phyloP scores from a whole-genome alignment of 2,329 filamentous ascomycete species.

The Cladobotryum protrusum region DNA sequence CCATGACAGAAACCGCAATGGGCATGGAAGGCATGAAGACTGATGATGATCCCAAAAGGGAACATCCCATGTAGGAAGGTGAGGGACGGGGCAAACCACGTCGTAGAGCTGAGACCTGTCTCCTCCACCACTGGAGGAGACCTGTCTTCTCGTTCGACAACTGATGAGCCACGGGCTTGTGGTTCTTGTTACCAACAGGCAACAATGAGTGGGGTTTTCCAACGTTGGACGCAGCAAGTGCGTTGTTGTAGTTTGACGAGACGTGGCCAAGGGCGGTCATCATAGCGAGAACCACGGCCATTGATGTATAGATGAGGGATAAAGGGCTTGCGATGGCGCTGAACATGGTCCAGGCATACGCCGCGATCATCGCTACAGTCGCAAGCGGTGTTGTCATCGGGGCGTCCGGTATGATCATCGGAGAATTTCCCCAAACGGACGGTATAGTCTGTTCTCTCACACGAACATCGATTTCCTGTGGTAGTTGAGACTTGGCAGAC shows the following conservation, averaged over 20 bases:
- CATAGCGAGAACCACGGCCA: not conserved
- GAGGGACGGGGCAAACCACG: constrained; percentile 1
- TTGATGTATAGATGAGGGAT: not conserved
- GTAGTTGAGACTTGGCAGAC: no score
- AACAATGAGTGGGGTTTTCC: no score
- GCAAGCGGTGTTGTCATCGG: not conserved
- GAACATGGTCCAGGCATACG: not conserved
- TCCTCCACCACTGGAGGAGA: not conserved
- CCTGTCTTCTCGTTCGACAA: not conserved
- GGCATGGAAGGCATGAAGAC: no score
- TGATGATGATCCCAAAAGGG: no score
- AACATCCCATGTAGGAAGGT: not conserved
- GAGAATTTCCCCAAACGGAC: no score
- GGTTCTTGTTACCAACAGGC: not conserved
- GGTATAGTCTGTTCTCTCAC: no score
- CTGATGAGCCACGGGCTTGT: not conserved
- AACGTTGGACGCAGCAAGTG: not conserved
- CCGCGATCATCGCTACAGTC: not conserved
- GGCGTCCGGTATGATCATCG: not conserved
- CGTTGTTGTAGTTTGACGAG: not conserved
- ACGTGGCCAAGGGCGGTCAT: not conserved
- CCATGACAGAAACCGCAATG: not conserved
- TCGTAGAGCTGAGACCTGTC: not conserved
- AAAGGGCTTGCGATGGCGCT: not conserved
- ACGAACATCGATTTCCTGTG: no score